Conservation (phyloP, 495 filamentous ascomycete genomes). For the Tuber calosporum region DNA sequence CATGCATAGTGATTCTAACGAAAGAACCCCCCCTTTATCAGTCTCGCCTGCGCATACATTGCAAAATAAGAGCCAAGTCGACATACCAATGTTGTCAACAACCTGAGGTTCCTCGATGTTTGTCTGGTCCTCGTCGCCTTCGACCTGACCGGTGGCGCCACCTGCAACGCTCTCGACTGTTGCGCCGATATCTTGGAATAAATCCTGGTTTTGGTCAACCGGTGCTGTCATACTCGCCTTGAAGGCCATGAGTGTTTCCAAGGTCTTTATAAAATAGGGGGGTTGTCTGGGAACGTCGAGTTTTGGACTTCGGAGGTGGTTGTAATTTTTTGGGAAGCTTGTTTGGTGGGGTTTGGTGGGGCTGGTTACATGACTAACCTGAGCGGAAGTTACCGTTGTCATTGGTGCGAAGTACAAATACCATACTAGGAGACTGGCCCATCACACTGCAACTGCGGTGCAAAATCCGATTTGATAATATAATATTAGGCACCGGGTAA, state of each 20-base stretch:
- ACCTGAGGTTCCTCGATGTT: slow-evolving; percentile 54
- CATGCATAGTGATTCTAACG: slow-evolving; percentile 64
- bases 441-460: background rate
- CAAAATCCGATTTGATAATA: background rate
- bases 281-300: background rate
- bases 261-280: background rate
- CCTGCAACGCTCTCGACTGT: slow-evolving; percentile 44
- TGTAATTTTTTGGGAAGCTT: slow-evolving; percentile 8
- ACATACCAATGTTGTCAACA: slow-evolving; percentile 45
- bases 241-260: background rate
- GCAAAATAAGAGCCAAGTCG: background rate
- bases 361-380: background rate
- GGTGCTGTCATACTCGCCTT: slow-evolving; percentile 17
- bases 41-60: background rate
- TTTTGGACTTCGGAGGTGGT: background rate
- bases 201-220: slow-evolving; percentile 38
- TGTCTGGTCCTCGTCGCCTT: slow-evolving; percentile 49
- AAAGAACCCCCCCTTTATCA: background rate
- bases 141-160: slow-evolving; percentile 24
- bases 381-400: background rate
- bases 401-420: too few relatives aligned
- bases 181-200: slow-evolving; percentile 48
- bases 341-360: slow-evolving; percentile 31
- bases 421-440: background rate
- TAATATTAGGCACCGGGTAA: too few relatives aligned